Evolutionary conservation across 1,139 yeast genomes (phyloP), one percentile per base, ranked within the genome.

Genomic region (Barnettozyma hawaiiensis): DNA sequence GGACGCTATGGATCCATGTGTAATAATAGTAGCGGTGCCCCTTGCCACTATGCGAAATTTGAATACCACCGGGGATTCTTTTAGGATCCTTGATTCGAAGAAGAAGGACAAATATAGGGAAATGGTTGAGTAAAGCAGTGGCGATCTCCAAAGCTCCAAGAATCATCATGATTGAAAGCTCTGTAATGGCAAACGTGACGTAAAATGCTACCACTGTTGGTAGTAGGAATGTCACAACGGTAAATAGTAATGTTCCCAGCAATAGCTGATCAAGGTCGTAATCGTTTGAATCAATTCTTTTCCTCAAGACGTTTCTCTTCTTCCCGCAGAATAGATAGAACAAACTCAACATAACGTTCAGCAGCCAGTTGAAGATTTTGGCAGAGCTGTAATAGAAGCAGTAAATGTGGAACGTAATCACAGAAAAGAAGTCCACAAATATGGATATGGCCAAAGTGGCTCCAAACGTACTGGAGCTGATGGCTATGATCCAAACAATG

Each of bases 161-260:
- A 7, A 71, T 45, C 7, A 70, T 49, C 36, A 87, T 66, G 7
- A 78, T 69, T 0, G 70, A 50, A 27, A 87, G 58, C 42, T 90
- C 67, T 10, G 81, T 65, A 0, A 73, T 51, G 19, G 87, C 84
- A 61, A 87, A 92, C 37, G 83, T 76, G 29, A 81, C 58, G 59
- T 94, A 92, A 59, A 90, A 92, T 29, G 94, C 94, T 57, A 83
- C 63, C 5, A 87, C 84, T 0, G 99, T 92, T 1, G 98, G 98
- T 41, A 89, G 63, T 37, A 94, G 66, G 51, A 89, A 85, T 0
- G 84, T 65, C 47, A 87, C 67, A 15, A 90, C 77, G 48, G 94
- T 87, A 64, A 92, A 92, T 26, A 92, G 63, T 46, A 94, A 72
- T 0, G 96, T 92, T 0, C 98, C 98, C 60, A 92, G 67, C 41